A percentile compares a stretch with the other conserved stretches of the same genome.
Conservation (phyloP, 139 green algal genomes). For the Picochlorum costavermella region DNA sequence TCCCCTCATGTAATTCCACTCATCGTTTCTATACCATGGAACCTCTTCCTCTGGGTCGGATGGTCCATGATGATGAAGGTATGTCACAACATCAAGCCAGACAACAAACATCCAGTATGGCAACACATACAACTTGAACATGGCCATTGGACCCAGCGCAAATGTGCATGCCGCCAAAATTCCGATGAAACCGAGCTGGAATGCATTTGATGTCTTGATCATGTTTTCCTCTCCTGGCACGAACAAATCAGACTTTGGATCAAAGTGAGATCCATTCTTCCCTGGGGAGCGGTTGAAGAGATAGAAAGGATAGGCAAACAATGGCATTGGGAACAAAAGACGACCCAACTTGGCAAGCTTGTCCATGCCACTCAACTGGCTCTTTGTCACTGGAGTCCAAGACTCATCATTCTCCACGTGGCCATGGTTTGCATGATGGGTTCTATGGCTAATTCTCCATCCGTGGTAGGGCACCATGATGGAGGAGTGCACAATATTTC, state of each 20-base stretch:
- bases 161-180: conserved; percentile 64
- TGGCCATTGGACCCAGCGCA: conserved; percentile 57
- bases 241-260: conserved; percentile 84
- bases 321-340: conserved; percentile 57
- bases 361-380: conserved; percentile 28
- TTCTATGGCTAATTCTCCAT: conserved; percentile 88
- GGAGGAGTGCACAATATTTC: conserved; percentile 79
- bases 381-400: conserved; percentile 76
- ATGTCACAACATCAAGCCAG: conserved; percentile 94
- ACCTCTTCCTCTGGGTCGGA: conserved; percentile 65
- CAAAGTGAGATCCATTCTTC: conserved; percentile 85
- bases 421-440: conserved; percentile 87
- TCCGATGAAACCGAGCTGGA: conserved; percentile 68
- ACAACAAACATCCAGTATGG: conserved; percentile 85
- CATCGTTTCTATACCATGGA: conserved; percentile 85
- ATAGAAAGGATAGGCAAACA: conserved; percentile 94
- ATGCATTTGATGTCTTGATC: conserved; percentile 72
- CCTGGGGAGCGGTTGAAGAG: conserved; percentile 72
- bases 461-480: conserved; percentile 96
- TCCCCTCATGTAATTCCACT: conserved; percentile 91
- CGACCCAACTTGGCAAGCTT: conserved; percentile 51
- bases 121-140: conserved; percentile 87
- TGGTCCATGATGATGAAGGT: conserved; percentile 89
- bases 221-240: conserved; percentile 37
- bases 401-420: conserved; percentile 96